Conservation (phyloP, 2,329 filamentous ascomycete species). For the Calonectria ilicicola region DNA sequence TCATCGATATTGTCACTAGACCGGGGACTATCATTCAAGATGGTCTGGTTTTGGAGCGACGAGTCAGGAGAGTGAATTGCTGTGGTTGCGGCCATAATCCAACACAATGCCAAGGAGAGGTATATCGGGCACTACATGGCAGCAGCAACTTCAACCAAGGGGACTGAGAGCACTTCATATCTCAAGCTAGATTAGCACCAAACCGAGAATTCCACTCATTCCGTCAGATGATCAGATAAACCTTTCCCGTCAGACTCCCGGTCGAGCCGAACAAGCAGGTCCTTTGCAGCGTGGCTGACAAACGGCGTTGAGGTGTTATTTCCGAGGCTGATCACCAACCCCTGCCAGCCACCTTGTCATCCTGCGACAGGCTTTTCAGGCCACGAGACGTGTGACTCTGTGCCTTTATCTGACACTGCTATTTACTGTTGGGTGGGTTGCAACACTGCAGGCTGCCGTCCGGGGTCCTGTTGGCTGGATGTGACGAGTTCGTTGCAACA, state of each 20-base stretch:
- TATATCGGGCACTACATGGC: background rate
- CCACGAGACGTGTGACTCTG: conserved; percentile 15
- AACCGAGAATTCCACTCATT: background rate
- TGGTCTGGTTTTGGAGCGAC: background rate
- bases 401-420: background rate
- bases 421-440: background rate
- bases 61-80: background rate
- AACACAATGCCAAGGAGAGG: background rate
- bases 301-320: conserved; percentile 2
- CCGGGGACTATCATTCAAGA: background rate
- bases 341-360: conserved; percentile 1
- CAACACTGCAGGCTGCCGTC: background rate
- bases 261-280: conserved; percentile 1
- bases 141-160: background rate
- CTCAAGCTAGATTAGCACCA: background rate
- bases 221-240: conserved; percentile 4
- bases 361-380: background rate
- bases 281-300: conserved; percentile 7
- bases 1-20: conserved; percentile 16
- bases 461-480: background rate
- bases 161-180: conserved; percentile 6
- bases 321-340: background rate
- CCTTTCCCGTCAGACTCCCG: conserved; percentile 12
- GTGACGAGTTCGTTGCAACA: background rate
- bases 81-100: background rate